Evolutionary conservation across 108 stramenopile genomes (phyloP).

Genomic region (Cyclotella baltica): DNA sequence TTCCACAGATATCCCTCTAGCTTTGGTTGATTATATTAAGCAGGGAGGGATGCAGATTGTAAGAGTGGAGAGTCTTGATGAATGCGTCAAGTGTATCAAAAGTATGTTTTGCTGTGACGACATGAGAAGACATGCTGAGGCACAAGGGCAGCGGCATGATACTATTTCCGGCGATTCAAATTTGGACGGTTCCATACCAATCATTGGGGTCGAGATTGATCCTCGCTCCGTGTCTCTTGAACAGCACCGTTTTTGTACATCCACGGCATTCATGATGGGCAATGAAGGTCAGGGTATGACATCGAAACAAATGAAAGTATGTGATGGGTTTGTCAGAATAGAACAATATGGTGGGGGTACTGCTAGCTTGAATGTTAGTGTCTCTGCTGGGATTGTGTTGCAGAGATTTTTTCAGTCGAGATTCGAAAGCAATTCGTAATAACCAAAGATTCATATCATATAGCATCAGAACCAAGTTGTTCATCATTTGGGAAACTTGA

Average conservation of each 20-base stretch:
- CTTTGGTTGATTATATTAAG: conserved; percentile 4
- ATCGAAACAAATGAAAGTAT: conserved; percentile 71
- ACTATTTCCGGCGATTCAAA: conserved; percentile 1
- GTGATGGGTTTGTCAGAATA: conserved; percentile 75
- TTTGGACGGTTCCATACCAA: conserved; percentile 37
- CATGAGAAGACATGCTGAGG: not conserved
- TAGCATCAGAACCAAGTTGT: too few relatives aligned
- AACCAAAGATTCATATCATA: too few relatives aligned
- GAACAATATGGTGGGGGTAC: conserved; percentile 89
- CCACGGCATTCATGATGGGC: conserved; percentile 81
- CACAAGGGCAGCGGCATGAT: not conserved
- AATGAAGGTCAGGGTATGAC: conserved; percentile 88
- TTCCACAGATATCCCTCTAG: not conserved
- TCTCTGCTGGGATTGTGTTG: conserved; percentile 73
- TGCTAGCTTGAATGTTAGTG: conserved; percentile 89
- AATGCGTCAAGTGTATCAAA: conserved; percentile 66
- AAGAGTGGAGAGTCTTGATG: conserved; percentile 72
- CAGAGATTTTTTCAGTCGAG: conserved; percentile 49
- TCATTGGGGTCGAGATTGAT: conserved; percentile 87
- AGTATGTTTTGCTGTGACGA: conserved; percentile 30
- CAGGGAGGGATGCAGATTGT: conserved; percentile 47
- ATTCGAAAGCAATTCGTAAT: too few relatives aligned
- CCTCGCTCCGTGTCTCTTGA: conserved; percentile 47
- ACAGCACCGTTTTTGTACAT: conserved; percentile 31
- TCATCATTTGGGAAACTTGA: too few relatives aligned